phyloP scores from a whole-genome alignment of 306 rosid genomes.

The Cucurbita pepo region DNA sequence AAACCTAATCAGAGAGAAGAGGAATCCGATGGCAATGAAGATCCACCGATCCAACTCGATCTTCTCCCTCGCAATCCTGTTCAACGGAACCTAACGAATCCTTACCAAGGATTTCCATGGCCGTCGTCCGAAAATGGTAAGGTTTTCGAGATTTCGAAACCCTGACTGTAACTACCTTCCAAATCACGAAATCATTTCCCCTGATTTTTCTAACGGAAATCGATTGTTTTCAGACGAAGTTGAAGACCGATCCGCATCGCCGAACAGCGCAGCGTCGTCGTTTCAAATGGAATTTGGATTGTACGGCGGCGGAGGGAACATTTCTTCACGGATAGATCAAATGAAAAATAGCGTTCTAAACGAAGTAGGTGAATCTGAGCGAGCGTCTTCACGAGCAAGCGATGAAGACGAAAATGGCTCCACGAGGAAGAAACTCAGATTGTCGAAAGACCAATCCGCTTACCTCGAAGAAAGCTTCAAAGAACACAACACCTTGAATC shows the following conservation, averaged over 20 bases:
- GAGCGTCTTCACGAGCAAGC: conserved; percentile 16
- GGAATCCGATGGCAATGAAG: neutral
- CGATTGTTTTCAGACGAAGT: neutral
- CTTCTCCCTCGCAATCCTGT: conserved; percentile 25
- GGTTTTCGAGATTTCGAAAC: neutral
- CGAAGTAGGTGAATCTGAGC: conserved; percentile 12
- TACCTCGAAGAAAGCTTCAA: conserved; percentile 27
- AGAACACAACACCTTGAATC: conserved; percentile 24
- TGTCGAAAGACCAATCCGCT: conserved; percentile 25
- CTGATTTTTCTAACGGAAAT: neutral
- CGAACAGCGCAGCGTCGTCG: conserved; percentile 22
- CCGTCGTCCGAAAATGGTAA: conserved; percentile 15
- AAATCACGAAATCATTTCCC: neutral
- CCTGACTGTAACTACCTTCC: neutral
- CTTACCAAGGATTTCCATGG: conserved; percentile 18
- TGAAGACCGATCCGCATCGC: conserved; percentile 13
- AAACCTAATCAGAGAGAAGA: neutral
- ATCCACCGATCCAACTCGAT: conserved; percentile 18
- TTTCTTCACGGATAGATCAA: neutral
- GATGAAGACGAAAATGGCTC: conserved; percentile 22
- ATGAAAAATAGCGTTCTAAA: conserved; percentile 4
- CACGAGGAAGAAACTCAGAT: conserved; percentile 18
- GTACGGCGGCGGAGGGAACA: conserved; percentile 1
- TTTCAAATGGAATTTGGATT: conserved; percentile 20
- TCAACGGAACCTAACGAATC: conserved; percentile 5